Conservation (phyloP, 2,329 filamentous ascomycete genomes). For the Aspergillus hortae region DNA sequence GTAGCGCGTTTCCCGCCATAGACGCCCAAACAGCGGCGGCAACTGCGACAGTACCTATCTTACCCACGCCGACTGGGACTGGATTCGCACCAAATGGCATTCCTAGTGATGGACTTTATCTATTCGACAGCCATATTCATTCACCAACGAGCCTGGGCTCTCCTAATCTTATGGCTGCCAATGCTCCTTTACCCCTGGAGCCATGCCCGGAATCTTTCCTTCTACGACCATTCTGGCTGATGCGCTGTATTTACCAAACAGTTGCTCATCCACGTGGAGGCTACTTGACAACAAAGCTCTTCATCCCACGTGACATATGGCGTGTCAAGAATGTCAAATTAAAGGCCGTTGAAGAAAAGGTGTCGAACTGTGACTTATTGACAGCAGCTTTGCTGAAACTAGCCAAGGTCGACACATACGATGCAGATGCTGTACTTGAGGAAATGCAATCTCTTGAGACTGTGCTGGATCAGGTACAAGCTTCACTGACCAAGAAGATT, state of each 20-base stretch:
- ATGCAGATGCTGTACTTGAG: constrained; percentile 86
- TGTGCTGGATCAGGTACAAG: constrained; percentile 81
- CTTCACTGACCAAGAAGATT: constrained; percentile 72
- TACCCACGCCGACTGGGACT: constrained; percentile 65
- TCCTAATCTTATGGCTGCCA: constrained; percentile 58
- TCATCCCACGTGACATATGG: constrained; percentile 91
- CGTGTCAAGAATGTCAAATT: constrained; percentile 89
- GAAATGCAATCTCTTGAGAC: constrained; percentile 89
- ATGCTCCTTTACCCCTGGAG: constrained; percentile 76
- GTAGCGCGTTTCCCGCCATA: constrained; percentile 59
- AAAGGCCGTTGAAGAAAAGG: constrained; percentile 88
- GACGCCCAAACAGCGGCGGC: constrained; percentile 45
- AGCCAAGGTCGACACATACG: constrained; percentile 76
- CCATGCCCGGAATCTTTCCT: constrained; percentile 86
- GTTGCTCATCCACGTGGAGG: constrained; percentile 87
- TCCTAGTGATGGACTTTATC: constrained; percentile 65
- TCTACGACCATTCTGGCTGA: constrained; percentile 95
- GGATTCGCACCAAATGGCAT: constrained; percentile 57
- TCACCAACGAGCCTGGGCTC: constrained; percentile 61
- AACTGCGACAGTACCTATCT: constrained; percentile 53
- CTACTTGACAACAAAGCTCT: constrained; percentile 86
- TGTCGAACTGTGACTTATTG: constrained; percentile 83
- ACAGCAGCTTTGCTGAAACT: constrained; percentile 86
- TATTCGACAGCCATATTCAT: constrained; percentile 83
- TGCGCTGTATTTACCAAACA: constrained; percentile 90